Percentiles rank a stretch among this genome's conserved stretches.
These are phyloP conservation scores for Hypomyces rosellus DNA, from an alignment of 2,329 filamentous ascomycete genomes.

Conservation along the genomic window DNA sequence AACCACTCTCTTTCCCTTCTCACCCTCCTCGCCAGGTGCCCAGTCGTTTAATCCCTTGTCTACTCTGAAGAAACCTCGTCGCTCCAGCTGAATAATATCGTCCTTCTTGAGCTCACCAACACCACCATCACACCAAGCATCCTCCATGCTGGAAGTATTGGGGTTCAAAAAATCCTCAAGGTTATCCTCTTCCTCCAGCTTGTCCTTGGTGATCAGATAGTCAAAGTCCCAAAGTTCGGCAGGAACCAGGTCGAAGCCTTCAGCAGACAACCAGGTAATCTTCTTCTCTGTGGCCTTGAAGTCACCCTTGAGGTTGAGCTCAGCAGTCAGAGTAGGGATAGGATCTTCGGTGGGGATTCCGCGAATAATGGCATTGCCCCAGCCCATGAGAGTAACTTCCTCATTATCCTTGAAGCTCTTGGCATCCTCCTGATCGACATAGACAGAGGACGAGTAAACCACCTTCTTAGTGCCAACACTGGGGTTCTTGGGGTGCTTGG, in stretches of 20 bases:
- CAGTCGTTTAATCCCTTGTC: constrained; percentile 56
- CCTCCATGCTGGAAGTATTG: constrained; percentile 65
- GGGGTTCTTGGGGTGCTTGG: constrained; percentile 85
- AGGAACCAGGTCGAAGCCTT: constrained; percentile 68
- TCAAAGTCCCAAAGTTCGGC: constrained; percentile 92
- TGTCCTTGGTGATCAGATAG: constrained; percentile 92
- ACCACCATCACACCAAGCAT: constrained; percentile 75
- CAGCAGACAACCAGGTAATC: constrained; percentile 81
- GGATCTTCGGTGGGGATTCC: constrained; percentile 52
- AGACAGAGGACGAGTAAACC: constrained; percentile 64
- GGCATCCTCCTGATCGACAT: constrained; percentile 83
- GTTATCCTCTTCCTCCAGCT: constrained; percentile 80
- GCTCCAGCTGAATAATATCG: constrained; percentile 92
- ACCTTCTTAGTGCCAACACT: constrained; percentile 82
- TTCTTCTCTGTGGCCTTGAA: constrained; percentile 96
- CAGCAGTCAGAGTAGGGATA: constrained; percentile 67
- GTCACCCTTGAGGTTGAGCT: constrained; percentile 87
- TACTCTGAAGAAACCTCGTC: constrained; percentile 85
- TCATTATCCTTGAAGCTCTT: constrained; percentile 75
- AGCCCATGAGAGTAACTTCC: constrained; percentile 94
- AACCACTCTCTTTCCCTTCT: constrained; percentile 43
- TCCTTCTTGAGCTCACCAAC: constrained; percentile 72
- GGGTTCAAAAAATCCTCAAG: constrained; percentile 78
- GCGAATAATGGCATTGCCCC: constrained; percentile 82
- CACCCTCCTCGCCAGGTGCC: constrained; percentile 43